A percentile compares a stretch with the other conserved stretches of the same genome.
These are phyloP conservation scores for Psophocarpus tetragonolobus DNA, from an alignment of 306 rosid genomes.

Conservation along the genomic window DNA sequence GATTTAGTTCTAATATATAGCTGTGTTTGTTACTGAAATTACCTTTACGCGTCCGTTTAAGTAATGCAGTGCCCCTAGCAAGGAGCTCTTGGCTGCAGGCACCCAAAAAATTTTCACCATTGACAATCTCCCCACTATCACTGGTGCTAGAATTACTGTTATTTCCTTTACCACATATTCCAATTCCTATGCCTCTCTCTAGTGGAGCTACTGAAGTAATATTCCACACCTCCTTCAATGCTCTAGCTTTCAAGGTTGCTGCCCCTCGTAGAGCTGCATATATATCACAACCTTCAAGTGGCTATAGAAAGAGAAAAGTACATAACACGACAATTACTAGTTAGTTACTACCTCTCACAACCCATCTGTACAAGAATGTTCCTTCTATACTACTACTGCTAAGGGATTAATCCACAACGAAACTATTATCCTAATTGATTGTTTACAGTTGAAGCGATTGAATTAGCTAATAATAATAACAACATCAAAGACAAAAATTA, in stretches of 20 bases:
- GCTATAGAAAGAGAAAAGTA: neutral
- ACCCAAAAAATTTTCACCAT: conserved; percentile 56
- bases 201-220: conserved; percentile 77
- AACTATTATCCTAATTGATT: neutral
- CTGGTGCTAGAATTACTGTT: conserved; percentile 48
- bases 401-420: neutral
- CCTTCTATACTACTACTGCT: neutral
- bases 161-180: conserved; percentile 61
- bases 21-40: neutral
- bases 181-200: conserved; percentile 69
- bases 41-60: conserved; percentile 95
- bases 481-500: neutral
- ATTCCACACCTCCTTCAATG: conserved; percentile 88
- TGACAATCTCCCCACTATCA: conserved; percentile 65
- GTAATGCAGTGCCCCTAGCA: conserved; percentile 87
- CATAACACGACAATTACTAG: neutral
- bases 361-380: neutral
- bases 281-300: neutral
- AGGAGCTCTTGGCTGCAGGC: conserved; percentile 67
- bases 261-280: conserved; percentile 88
- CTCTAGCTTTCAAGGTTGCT: conserved; percentile 92
- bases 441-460: neutral
- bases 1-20: neutral
- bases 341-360: neutral
- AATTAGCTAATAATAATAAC: neutral